phyloP scores from a whole-genome alignment of 192 early-diverging fungal species.

The Podila horticola region DNA sequence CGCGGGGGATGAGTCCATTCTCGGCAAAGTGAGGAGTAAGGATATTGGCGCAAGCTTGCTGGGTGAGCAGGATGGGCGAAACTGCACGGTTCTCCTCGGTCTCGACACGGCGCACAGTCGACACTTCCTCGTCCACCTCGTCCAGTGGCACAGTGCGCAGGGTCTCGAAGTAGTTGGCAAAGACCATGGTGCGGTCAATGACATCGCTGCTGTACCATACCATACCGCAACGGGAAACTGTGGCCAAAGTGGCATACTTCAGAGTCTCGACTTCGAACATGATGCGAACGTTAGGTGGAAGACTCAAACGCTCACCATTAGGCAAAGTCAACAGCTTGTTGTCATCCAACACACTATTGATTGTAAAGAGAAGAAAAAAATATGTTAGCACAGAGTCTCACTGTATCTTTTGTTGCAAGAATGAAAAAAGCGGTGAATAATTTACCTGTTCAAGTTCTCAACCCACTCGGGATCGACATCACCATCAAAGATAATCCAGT shows the following conservation, averaged over 20 bases:
- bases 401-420: too few relatives aligned
- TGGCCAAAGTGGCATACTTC: slow-evolving; percentile 97
- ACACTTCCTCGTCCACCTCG: slow-evolving; percentile 80
- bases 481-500: slow-evolving; percentile 99
- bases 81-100: slow-evolving; percentile 56
- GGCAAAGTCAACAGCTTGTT: slow-evolving; percentile 97
- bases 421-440: background rate
- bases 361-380: slow-evolving; percentile 11
- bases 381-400: background rate
- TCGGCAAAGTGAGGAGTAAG: slow-evolving; percentile 76
- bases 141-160: slow-evolving; percentile 79
- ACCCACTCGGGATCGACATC: slow-evolving; percentile 99
- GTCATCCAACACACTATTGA: slow-evolving; percentile 90
- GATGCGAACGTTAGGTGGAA: slow-evolving; percentile 96
- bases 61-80: slow-evolving; percentile 74
- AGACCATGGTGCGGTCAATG: slow-evolving; percentile 81
- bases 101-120: slow-evolving; percentile 49
- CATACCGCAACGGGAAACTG: slow-evolving; percentile 99
- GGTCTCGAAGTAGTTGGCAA: slow-evolving; percentile 84
- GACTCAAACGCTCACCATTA: slow-evolving; percentile 95
- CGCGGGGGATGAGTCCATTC: slow-evolving; percentile 80
- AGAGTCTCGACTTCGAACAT: slow-evolving; percentile 99
- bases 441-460: slow-evolving; percentile 89
- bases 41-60: slow-evolving; percentile 79
- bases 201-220: slow-evolving; percentile 98